A percentile compares a stretch with the other conserved stretches of the same genome.
These are phyloP conservation scores for Cystoderma amianthinum DNA, from an alignment of 768 basidiomycete genomes.

Conservation along the genomic window DNA sequence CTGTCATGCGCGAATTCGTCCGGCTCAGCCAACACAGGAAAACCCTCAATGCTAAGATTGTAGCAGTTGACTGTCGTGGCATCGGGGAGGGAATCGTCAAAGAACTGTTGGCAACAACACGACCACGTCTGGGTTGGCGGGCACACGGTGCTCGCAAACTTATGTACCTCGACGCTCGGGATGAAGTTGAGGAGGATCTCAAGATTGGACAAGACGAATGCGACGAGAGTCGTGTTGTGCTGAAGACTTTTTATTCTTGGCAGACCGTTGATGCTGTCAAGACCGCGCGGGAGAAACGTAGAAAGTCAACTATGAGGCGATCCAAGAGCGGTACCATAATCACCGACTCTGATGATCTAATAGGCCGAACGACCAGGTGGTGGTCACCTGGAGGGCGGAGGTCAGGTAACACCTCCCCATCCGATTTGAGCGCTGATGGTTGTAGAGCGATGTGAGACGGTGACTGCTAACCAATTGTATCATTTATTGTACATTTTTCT, in stretches of 20 bases:
- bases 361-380: constrained; percentile 30
- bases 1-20: constrained; percentile 64
- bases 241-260: constrained; percentile 86
- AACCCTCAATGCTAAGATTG: constrained; percentile 44
- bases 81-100: constrained; percentile 56
- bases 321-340: constrained; percentile 29
- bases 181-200: constrained; percentile 54
- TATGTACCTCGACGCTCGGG: constrained; percentile 63
- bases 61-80: constrained; percentile 71
- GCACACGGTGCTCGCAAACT: constrained; percentile 67
- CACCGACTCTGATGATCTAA: constrained; percentile 19
- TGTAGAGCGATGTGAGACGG: constrained; percentile 60
- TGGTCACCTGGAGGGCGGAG: constrained; percentile 48
- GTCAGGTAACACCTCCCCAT: constrained; percentile 45
- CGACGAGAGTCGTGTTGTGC: constrained; percentile 60
- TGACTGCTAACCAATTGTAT: constrained; percentile 2
- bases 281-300: constrained; percentile 57
- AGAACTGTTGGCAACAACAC: constrained; percentile 49
- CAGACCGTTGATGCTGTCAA: constrained; percentile 78
- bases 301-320: constrained; percentile 41
- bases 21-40: constrained; percentile 41
- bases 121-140: constrained; percentile 71
- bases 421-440: constrained; percentile 46
- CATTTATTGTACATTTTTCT: constrained; percentile 19
- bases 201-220: constrained; percentile 78